Conservation (phyloP, 805 yeast genomes). For the Saccharomycopsis fodiens region DNA sequence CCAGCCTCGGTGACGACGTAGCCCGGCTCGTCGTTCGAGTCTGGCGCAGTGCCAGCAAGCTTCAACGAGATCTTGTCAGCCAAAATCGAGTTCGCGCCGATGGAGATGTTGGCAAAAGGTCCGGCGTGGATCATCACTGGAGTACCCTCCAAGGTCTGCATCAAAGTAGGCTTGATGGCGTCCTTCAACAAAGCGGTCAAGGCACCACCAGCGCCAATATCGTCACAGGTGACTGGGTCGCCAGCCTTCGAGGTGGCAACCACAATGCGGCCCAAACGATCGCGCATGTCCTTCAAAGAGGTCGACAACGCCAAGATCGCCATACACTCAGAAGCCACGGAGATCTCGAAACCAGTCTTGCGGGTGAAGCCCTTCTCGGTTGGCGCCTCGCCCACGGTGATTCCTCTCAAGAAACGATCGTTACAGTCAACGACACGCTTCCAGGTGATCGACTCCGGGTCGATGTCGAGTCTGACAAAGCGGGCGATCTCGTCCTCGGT, state of each 20-base stretch:
- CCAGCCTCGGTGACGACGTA: conserved; percentile 86
- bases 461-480: conserved; percentile 81
- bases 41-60: conserved; percentile 59
- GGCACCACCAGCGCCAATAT: conserved; percentile 93
- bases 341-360: conserved; percentile 87
- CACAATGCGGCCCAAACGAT: conserved; percentile 81
- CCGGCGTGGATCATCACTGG: conserved; percentile 98
- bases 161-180: conserved; percentile 90
- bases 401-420: conserved; percentile 83
- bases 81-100: conserved; percentile 77
- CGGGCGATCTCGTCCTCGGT: conserved; percentile 63
- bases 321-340: conserved; percentile 96
- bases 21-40: conserved; percentile 48
- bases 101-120: conserved; percentile 93
- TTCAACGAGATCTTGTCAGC: conserved; percentile 80
- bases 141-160: conserved; percentile 97
- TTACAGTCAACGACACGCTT: conserved; percentile 92
- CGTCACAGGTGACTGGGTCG: conserved; percentile 87
- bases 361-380: conserved; percentile 87
- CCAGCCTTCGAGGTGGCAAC: conserved; percentile 57
- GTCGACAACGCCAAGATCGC: conserved; percentile 85
- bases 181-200: conserved; percentile 90
- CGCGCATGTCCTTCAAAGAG: conserved; percentile 74
- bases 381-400: conserved; percentile 86
- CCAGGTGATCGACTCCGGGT: conserved; percentile 85